Conservation (phyloP, 31 red algal genomes). For the Odonthalia washingtoniensis region DNA sequence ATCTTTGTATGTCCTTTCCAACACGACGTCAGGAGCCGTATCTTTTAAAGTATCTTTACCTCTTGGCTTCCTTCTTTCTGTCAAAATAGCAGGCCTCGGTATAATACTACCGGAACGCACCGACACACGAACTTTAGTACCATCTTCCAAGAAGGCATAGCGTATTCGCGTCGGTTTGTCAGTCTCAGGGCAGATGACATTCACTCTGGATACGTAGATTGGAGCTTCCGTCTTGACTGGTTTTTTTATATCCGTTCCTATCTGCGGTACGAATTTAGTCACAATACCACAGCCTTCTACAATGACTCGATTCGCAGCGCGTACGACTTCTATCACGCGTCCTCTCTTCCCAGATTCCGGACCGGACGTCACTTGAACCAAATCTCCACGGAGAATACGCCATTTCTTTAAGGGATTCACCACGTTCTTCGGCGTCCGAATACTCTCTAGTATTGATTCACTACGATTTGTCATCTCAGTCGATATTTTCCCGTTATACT, state of each 20-base stretch:
- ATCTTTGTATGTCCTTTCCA: conserved; percentile 63
- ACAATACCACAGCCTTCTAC: conserved; percentile 71
- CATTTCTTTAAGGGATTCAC: conserved; percentile 62
- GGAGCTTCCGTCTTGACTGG: conserved; percentile 75
- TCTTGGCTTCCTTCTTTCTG: conserved; percentile 59
- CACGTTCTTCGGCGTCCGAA: conserved; percentile 56
- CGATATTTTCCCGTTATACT: conserved; percentile 54
- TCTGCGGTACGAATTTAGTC: conserved; percentile 39
- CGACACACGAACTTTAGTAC: conserved; percentile 85
- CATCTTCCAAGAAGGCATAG: conserved; percentile 86
- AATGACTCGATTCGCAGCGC: conserved; percentile 70
- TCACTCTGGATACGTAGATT: conserved; percentile 79
- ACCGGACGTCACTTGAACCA: conserved; percentile 81
- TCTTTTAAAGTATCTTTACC: conserved; percentile 62
- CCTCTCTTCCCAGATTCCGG: conserved; percentile 70
- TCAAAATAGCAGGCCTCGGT: conserved; percentile 80
- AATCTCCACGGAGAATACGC: conserved; percentile 79
- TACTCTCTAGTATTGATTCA: conserved; percentile 61
- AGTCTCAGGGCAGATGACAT: conserved; percentile 88
- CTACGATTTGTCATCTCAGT: conserved; percentile 63
- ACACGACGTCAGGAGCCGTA: conserved; percentile 60
- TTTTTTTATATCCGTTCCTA: conserved; percentile 2
- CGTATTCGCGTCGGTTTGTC: conserved; percentile 67
- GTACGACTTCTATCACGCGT: conserved; percentile 72
- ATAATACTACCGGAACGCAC: conserved; percentile 82